These are phyloP conservation scores for Fusarium bulbicola DNA, from an alignment of 2,329 filamentous ascomycete genomes.

Conservation along the genomic window DNA sequence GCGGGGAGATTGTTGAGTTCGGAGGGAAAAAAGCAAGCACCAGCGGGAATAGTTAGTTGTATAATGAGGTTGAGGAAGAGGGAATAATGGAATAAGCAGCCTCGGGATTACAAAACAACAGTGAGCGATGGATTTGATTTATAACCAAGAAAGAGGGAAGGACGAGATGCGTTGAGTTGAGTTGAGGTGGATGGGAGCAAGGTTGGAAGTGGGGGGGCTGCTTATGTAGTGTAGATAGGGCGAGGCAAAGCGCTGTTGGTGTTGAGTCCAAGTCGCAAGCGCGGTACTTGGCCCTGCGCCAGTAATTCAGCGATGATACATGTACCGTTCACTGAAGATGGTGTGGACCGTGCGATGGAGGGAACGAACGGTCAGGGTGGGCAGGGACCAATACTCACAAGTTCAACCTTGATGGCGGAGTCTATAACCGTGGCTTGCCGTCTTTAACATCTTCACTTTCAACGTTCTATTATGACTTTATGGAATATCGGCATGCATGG, in stretches of 20 bases:
- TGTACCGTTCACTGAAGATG: slow-evolving; percentile 15
- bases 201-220: slow-evolving; percentile 30
- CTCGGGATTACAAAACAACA: slow-evolving; percentile 15
- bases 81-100: not conserved
- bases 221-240: slow-evolving; percentile 16
- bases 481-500: not conserved
- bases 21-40: not conserved
- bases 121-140: slow-evolving; percentile 12
- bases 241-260: slow-evolving; percentile 27
- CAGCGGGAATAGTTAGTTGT: not conserved
- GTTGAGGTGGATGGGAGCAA: slow-evolving; percentile 15
- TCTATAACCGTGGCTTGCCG: slow-evolving; percentile 21
- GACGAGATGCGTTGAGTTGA: not conserved
- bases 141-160: slow-evolving; percentile 1
- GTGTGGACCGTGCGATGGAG: slow-evolving; percentile 27
- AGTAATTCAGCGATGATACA: not conserved
- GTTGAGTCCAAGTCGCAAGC: slow-evolving; percentile 24
- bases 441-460: not conserved
- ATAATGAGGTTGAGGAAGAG: not conserved
- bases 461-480: not conserved
- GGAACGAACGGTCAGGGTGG: slow-evolving; percentile 34
- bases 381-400: slow-evolving; percentile 15
- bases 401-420: not conserved
- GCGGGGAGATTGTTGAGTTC: slow-evolving; percentile 33
- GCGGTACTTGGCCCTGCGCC: slow-evolving; percentile 7